Evolutionary conservation across 331 rosid species (phyloP), one percentile per base, ranked within the genome.

Genomic region (Acacia concinna): DNA sequence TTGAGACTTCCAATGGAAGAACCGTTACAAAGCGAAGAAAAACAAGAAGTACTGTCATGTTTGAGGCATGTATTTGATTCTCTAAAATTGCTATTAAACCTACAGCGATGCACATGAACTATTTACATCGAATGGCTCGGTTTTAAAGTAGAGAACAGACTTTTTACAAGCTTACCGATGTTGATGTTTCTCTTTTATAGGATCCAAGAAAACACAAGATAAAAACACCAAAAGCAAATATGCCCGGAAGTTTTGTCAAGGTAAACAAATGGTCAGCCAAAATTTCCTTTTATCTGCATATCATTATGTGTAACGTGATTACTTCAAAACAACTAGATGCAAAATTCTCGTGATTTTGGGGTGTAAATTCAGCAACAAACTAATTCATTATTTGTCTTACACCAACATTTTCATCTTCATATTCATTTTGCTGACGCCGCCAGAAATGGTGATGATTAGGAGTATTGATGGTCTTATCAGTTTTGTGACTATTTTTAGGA

Each of bases 1-100:
- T 91, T 68, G 98, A 96, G 87, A 96, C 99, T 84, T 84, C 90
- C 71, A 93, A 96, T 84, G 99, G 98, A 81, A 88, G 96, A 88
- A 90, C 96, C 75, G 84, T 90, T 82, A 90, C 96, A 63, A 95
- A 90, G 81, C 88, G 94, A 88, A 88, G 91, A 83, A 96, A 85
- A 90, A 92, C 98, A 82, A 91, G 88, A 87, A 91, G 97, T 83
- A 92, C 99, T 62, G 94, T 96, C 75, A 80, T 96, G 93, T 93
- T 91, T 80, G 96, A 93, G 95, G 99, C 87, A 85, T 73, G 90
- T 67, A 71, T 73, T 75, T 73, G n/a, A 56, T 75, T 77, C 62
- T 76, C 84, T 82, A 57, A 34, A 25, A 68, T 63, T 71, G 34
- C 71, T 46, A 1, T 83, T 21, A 78, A 79, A 62, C 71, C 64